Conservation (phyloP, 768 basidiomycete species). For the Hydnum rufescens region DNA sequence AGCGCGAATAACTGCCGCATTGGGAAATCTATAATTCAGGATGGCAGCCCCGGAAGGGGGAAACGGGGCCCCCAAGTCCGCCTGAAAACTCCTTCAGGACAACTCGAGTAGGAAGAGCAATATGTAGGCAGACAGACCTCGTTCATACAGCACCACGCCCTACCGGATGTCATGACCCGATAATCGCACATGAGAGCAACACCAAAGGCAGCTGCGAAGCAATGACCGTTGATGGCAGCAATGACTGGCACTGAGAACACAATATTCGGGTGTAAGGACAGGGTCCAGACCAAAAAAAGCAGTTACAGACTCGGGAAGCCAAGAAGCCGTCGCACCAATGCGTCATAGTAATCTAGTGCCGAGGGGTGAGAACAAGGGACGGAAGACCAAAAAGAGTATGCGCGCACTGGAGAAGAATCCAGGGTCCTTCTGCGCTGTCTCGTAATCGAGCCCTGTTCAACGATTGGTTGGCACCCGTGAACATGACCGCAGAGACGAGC, state of each 20-base stretch:
- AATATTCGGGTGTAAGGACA: neutral
- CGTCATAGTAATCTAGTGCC: constrained; percentile 46
- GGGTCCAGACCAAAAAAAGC: neutral
- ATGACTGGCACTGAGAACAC: constrained; percentile 44
- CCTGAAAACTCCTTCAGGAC: no score
- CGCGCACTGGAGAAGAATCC: constrained; percentile 11
- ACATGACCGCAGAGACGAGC: constrained; percentile 26
- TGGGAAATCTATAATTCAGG: constrained; percentile 16
- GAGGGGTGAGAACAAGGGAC: neutral
- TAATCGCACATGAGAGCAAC: constrained; percentile 25
- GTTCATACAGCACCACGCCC: constrained; percentile 19
- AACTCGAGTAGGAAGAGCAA: neutral
- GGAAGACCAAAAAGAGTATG: constrained; percentile 29
- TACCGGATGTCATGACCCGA: constrained; percentile 4
- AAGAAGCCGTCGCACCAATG: constrained; percentile 47
- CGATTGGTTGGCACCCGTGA: neutral
- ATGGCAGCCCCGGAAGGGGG: constrained; percentile 20
- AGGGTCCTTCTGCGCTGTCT: neutral
- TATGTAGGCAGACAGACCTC: constrained; percentile 12
- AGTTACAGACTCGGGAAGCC: constrained; percentile 48
- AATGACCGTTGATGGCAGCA: constrained; percentile 18
- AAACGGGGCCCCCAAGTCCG: constrained; percentile 22
- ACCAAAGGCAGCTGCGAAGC: constrained; percentile 26
- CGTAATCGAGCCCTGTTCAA: constrained; percentile 26
- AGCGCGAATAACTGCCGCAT: constrained; percentile 17